Conservation (phyloP, 306 rosid species). For the Canavalia ensiformis region DNA sequence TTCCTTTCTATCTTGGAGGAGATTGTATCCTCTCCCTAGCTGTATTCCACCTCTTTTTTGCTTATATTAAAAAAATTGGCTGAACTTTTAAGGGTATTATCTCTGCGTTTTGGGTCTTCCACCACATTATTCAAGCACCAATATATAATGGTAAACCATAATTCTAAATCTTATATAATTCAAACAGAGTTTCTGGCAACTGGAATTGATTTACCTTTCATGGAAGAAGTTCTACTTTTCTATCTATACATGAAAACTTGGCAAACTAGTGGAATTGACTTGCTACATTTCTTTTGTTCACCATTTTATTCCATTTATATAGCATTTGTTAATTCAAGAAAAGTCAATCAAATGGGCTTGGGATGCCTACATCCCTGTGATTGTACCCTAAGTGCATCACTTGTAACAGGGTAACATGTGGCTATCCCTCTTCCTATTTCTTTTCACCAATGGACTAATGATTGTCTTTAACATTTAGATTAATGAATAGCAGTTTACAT, state of each 20-base stretch:
- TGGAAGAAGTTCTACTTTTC: slow-evolving; percentile 17
- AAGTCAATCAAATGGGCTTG: neutral
- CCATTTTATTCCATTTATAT: slow-evolving; percentile 12
- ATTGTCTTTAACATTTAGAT: slow-evolving; percentile 1
- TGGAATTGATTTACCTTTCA: slow-evolving; percentile 10
- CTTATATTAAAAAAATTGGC: slow-evolving; percentile 46
- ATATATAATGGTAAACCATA: slow-evolving; percentile 29
- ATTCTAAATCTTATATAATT: slow-evolving; percentile 15
- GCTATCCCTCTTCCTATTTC: neutral
- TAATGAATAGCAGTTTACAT: slow-evolving; percentile 19
- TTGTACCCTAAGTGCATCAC: slow-evolving; percentile 29
- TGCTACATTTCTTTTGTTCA: slow-evolving; percentile 6
- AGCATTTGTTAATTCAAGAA: slow-evolving; percentile 12
- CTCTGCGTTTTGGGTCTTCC: slow-evolving; percentile 16
- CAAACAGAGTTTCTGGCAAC: slow-evolving; percentile 29
- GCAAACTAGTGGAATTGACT: slow-evolving; percentile 21
- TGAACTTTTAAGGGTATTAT: slow-evolving; percentile 64
- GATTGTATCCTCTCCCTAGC: slow-evolving; percentile 21
- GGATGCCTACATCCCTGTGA: neutral
- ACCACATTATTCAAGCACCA: slow-evolving; percentile 26
- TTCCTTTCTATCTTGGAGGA: slow-evolving; percentile 9
- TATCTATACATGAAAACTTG: neutral
- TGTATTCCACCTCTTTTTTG: slow-evolving; percentile 8
- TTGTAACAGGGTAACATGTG: neutral
- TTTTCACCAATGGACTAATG: neutral